These are phyloP conservation scores for Escallonia herrerae DNA, from an alignment of 129 eudicot species.

Conservation along the genomic window DNA sequence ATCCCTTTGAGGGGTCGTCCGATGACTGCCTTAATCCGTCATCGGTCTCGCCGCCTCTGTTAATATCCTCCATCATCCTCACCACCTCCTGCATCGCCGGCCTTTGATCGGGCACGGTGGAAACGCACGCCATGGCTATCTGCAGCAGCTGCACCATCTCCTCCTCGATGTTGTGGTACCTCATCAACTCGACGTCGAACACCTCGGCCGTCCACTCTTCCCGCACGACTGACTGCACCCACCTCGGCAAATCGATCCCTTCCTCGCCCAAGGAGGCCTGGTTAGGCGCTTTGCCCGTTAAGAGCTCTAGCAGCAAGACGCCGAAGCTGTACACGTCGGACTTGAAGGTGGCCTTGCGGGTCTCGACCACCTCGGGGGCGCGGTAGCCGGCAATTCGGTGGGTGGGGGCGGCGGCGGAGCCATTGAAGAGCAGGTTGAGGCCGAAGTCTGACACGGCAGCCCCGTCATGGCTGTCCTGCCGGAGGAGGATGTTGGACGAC, in stretches of 20 bases:
- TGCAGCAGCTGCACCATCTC: conserved; percentile 94
- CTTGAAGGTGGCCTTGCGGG: conserved; percentile 60
- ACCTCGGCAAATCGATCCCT: conserved; percentile 86
- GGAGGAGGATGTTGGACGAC: conserved; percentile 79
- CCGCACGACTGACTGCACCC: conserved; percentile 86
- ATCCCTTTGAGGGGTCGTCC: conserved; percentile 78
- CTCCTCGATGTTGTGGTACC: conserved; percentile 72
- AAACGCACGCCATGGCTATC: conserved; percentile 84
- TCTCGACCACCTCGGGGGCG: conserved; percentile 76
- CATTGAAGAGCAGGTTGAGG: conserved; percentile 47
- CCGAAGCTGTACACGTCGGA: conserved; percentile 96
- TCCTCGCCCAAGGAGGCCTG: conserved; percentile 89
- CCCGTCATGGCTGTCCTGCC: conserved; percentile 35
- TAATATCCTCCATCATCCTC: conserved; percentile 76
- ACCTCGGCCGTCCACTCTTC: conserved; percentile 98
- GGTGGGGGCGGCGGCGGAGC: conserved; percentile 34
- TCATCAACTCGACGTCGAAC: conserved; percentile 75
- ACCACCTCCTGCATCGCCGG: conserved; percentile 82
- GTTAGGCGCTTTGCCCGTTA: conserved; percentile 88
- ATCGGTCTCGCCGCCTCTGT: conserved; percentile 58
- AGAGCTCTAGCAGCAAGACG: conserved; percentile 62
- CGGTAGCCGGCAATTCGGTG: conserved; percentile 77
- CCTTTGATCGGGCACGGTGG: conserved; percentile 70
- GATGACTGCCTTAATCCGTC: conserved; percentile 73
- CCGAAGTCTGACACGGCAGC: conserved; percentile 78